Evolutionary conservation across 2,329 filamentous ascomycete species (phyloP), one percentile per base, ranked within the genome.

Genomic region (Ascomycota sp.): DNA sequence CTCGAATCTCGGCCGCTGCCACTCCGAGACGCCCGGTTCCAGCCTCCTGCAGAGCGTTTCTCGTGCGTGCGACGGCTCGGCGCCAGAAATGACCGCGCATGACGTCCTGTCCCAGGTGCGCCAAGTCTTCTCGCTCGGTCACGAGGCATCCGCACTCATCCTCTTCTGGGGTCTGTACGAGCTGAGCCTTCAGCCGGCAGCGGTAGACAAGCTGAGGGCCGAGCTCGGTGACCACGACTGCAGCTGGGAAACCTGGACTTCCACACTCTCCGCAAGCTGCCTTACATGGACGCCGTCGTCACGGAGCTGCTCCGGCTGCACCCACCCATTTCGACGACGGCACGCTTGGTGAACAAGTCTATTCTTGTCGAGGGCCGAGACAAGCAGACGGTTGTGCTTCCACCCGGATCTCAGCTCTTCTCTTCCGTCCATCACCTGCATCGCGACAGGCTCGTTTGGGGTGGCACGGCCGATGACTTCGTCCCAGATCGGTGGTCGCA

Each of bases 61-160:
- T 17, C 29, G 13, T 30, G 28, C 6, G 23, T 13, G 8, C n/a
- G 24, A 19, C 24, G 20, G 15, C 8, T 11, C 8, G 4, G 8
- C 27, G 13, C 15, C 20, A 2, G 15, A 24, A 5, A 24, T 33
- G 5, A 30, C n/a, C n/a, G n/a, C 28, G n/a, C n/a, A 30, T 3
- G 32, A 33, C 13, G 28, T 33, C 8, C n/a, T 33, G 5, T 13
- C 32, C 5, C 32, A 33, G 21, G 32, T 28, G 13, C 32, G 28
- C 15, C 32, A 33, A 23, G 24, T 33, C 20, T 25, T 33, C n/a
- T 33, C 32, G 8, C 32, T 33, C 12, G 32, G 32, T 11, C 32
- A 33, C 21, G 32, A 33, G 8, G 25, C 32, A 23, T 22, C 32
- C 5, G 25, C 28, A 8, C 20, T 33, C 19, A n/a, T 30, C 8